These are phyloP conservation scores for Myrmaecium sp. DNA, from an alignment of 2,329 filamentous ascomycete genomes.

Conservation along the genomic window DNA sequence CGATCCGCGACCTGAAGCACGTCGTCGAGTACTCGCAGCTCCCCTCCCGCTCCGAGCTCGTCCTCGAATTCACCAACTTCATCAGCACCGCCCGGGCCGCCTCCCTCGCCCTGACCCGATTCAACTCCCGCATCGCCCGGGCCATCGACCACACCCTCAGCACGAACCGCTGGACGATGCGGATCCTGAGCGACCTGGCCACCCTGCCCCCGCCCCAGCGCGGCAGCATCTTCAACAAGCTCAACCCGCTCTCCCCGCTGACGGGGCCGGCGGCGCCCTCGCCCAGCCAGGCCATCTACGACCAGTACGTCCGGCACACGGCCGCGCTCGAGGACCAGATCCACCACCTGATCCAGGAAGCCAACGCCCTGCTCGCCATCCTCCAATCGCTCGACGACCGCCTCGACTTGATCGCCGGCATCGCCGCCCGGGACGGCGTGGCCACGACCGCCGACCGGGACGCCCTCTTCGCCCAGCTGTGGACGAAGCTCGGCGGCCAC, in stretches of 20 bases:
- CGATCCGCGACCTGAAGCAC: conserved; percentile 56
- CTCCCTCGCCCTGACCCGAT: conserved; percentile 50
- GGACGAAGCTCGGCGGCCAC: conserved; percentile 61
- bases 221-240: conserved; percentile 24
- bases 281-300: conserved; percentile 37
- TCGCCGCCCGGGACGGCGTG: conserved; percentile 47
- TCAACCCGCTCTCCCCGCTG: conserved; percentile 42
- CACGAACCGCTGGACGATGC: conserved; percentile 60
- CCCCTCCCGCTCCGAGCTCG: conserved; percentile 50
- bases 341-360: conserved; percentile 48
- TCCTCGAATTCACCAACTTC: conserved; percentile 61
- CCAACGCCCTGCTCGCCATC: conserved; percentile 47
- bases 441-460: conserved; percentile 42
- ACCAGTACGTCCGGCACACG: conserved; percentile 62
- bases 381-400: conserved; percentile 53
- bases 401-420: conserved; percentile 51
- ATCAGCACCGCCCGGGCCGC: conserved; percentile 50
- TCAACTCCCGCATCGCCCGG: conserved; percentile 59
- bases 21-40: conserved; percentile 56
- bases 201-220: conserved; percentile 3
- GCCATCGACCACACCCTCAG: conserved; percentile 58
- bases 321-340: conserved; percentile 54
- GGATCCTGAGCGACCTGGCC: conserved; percentile 47
- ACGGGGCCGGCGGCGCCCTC: conserved; percentile 11
- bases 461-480: conserved; percentile 51